Percentiles rank a stretch among this genome's conserved stretches.
Evolutionary conservation across 179 eudicot species (phyloP).

Genomic region (Vitellaria paradoxa): DNA sequence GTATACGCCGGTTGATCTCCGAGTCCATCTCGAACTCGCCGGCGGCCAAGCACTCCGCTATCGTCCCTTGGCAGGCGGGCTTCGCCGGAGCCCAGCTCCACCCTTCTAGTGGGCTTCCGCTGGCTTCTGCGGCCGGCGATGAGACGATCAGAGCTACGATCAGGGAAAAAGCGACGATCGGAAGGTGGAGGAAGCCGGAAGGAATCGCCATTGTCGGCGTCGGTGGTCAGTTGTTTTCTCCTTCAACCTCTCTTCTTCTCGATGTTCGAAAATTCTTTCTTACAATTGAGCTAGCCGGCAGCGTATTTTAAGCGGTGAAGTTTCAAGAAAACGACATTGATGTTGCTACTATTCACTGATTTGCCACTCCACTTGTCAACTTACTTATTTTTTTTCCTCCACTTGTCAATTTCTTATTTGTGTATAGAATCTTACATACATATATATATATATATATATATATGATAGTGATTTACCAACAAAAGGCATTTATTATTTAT

Average conservation of each 20-base stretch:
- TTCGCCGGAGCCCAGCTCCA: slow-evolving; percentile 26
- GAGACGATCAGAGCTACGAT: neutral
- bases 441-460: neutral
- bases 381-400: neutral
- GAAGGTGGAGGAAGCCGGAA: neutral
- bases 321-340: neutral
- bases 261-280: neutral
- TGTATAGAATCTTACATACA: neutral
- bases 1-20: slow-evolving; percentile 61
- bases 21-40: slow-evolving; percentile 58
- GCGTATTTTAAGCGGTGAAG: neutral
- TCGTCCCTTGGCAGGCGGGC: slow-evolving; percentile 40
- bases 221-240: too few species aligned
- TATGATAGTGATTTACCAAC: neutral
- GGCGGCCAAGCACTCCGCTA: slow-evolving; percentile 57
- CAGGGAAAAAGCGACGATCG: slow-evolving; percentile 14
- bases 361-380: slow-evolving; percentile 18
- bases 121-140: slow-evolving; percentile 7
- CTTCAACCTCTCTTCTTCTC: neutral
- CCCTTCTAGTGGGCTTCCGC: slow-evolving; percentile 13
- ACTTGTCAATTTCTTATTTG: neutral
- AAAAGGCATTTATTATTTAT: neutral
- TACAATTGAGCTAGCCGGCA: neutral
- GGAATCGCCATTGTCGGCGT: slow-evolving; percentile 14
- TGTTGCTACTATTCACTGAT: slow-evolving; percentile 2